phyloP scores from a whole-genome alignment of 495 filamentous ascomycete species.

The Mytilinidion resinicola region DNA sequence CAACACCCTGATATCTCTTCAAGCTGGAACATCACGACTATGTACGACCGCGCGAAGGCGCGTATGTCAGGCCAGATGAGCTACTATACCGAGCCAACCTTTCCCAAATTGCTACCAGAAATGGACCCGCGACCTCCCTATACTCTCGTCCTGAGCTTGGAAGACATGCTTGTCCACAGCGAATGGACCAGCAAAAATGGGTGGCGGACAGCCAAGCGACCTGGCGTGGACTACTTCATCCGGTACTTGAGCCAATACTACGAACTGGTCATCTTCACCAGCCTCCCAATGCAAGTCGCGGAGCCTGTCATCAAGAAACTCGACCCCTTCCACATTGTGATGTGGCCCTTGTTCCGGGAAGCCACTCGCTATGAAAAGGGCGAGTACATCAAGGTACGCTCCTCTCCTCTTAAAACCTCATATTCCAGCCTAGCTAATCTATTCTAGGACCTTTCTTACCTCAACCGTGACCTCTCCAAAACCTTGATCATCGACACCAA shows the following conservation, averaged over 20 bases:
- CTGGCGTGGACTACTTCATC: conserved; percentile 94
- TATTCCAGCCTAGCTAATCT: not conserved
- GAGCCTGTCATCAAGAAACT: conserved; percentile 87
- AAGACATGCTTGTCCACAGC: conserved; percentile 89
- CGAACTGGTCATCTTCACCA: conserved; percentile 93
- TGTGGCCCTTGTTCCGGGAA: conserved; percentile 91
- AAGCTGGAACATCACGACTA: conserved; percentile 64
- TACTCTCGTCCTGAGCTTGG: conserved; percentile 84
- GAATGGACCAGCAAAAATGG: conserved; percentile 91
- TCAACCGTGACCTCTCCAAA: conserved; percentile 92
- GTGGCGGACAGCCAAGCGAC: conserved; percentile 92
- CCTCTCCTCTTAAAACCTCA: not conserved
- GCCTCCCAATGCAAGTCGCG: conserved; percentile 68
- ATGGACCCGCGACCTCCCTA: conserved; percentile 73
- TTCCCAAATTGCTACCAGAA: conserved; percentile 88
- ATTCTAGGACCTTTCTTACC: conserved; percentile 79
- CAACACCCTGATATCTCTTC: conserved; percentile 63
- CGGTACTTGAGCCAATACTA: conserved; percentile 96
- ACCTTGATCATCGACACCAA: conserved; percentile 89
- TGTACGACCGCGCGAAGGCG: conserved; percentile 71
- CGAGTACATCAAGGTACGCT: conserved; percentile 85
- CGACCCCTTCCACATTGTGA: conserved; percentile 92
- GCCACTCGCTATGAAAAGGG: conserved; percentile 92
- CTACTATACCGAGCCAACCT: conserved; percentile 95
- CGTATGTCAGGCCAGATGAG: conserved; percentile 64